Base-by-base conservation (phyloP, 306 rosid genomes). In the Malus domestica region DNA sequence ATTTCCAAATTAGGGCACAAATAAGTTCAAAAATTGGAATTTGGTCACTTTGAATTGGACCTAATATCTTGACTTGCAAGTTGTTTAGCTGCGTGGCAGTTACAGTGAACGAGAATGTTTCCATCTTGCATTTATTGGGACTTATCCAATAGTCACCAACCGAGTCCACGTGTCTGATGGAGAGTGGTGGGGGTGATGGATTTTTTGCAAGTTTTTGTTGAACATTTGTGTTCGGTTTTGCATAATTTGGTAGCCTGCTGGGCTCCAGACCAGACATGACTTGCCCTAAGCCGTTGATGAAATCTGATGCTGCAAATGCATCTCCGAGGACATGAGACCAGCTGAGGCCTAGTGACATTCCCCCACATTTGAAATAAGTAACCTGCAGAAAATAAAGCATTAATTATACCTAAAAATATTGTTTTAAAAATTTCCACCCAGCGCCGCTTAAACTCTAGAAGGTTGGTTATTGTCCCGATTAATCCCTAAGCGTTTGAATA, bases 321-420 rank as follows among this genome's bases (percentile, higher is more conserved):
- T 90, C 97, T 61, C 98, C 96, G 0, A 94, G 68, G 23, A 87
- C 49, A 79, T 92, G 96, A 42, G 97, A 89, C 97, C 97, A 94
- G 68, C 96, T 92, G 6, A 94, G 83, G 33, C 96, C 97, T 77
- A 94, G 8, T 68, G 98, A 84, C 0, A 87, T 27, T 70, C 95
- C 98, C 30, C 97, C 93, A 61, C 98, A 92, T 69, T 78, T 84
- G 73, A 92, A 89, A 4, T 68, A 8, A 57, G 95, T 91, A 19
- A 85, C 61, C 98, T 92, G 77, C 32, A 45, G 25, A 54, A 8
- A n/a, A 40, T 40, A 40, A 40, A 40, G 44, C 44, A 40, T 2
- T 40, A 9, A 40, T 2, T 40, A 9, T 8, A 40, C 44, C 44
- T 40, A 40, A 40, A 40, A 40, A 1, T 40, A 40, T 2, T 35